Conservation (phyloP, 176 grass and related monocot genomes). For the Lolium rigidum region DNA sequence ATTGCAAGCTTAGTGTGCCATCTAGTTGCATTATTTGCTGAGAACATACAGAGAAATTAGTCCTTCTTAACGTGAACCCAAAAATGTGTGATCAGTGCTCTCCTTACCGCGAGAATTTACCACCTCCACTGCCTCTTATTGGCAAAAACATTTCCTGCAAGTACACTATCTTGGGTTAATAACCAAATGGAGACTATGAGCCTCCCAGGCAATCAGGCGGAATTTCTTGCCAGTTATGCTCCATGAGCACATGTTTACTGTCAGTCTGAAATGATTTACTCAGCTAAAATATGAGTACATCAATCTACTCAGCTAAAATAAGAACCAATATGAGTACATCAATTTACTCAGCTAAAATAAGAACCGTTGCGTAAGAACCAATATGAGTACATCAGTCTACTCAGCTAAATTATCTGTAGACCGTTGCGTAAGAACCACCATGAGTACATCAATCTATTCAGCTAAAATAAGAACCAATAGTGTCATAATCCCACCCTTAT, state of each 20-base stretch:
- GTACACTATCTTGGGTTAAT: not conserved
- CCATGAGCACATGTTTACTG: not conserved
- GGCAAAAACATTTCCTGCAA: not conserved
- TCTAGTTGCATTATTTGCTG: too few species aligned
- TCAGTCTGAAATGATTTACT: not conserved
- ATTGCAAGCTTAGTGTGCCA: too few species aligned
- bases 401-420: too few species aligned
- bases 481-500: not conserved
- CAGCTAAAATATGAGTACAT: not conserved
- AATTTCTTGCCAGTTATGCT: not conserved
- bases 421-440: not conserved
- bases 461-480: not conserved
- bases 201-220: not conserved
- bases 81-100: not conserved
- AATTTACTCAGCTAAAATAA: too few species aligned
- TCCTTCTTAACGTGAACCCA: not conserved
- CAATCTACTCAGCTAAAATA: too few species aligned
- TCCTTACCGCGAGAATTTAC: not conserved
- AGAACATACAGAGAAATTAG: not conserved
- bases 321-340: not conserved
- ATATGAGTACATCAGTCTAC: not conserved
- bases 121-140: not conserved
- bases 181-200: not conserved
- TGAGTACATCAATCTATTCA: not conserved
- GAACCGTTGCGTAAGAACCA: not conserved